Evolutionary conservation across 352 stramenopile species (phyloP).

Genomic region (Phytophthora constricta): DNA sequence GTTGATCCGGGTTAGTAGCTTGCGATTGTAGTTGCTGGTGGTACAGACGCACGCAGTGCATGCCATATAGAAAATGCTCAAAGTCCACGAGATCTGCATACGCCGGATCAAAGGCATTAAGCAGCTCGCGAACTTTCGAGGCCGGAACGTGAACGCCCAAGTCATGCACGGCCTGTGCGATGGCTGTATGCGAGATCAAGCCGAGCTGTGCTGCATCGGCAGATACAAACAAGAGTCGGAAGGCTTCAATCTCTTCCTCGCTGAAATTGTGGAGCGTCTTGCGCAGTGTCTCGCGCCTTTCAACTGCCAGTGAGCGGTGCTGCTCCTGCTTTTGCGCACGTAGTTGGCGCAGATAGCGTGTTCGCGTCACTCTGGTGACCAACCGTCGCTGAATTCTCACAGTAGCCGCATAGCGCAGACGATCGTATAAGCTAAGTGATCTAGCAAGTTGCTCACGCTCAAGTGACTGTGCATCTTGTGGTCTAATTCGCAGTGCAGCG

Average conservation of each 20-base stretch:
- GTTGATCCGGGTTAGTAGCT: conserved; percentile 3
- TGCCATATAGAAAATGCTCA: conserved; percentile 84
- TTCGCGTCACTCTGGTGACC: conserved; percentile 57
- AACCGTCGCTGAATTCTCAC: conserved; percentile 72
- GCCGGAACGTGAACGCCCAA: conserved; percentile 65
- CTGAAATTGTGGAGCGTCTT: conserved; percentile 69
- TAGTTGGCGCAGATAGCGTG: conserved; percentile 56
- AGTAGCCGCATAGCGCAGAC: conserved; percentile 69
- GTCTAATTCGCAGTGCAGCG: conserved; percentile 50
- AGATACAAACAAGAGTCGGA: conserved; percentile 66
- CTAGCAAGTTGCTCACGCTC: conserved; percentile 31
- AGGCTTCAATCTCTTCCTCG: conserved; percentile 68
- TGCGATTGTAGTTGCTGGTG: conserved; percentile 63
- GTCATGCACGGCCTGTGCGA: conserved; percentile 77
- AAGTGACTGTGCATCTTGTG: conserved; percentile 20
- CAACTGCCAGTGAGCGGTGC: conserved; percentile 44
- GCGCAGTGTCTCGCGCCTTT: conserved; percentile 50
- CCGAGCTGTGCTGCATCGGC: conserved; percentile 68
- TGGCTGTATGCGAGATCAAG: conserved; percentile 70
- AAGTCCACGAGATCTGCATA: conserved; percentile 84
- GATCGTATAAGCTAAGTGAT: conserved; percentile 72
- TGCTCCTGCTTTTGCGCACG: conserved; percentile 51
- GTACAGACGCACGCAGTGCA: conserved; percentile 73
- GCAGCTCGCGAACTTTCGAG: conserved; percentile 51
- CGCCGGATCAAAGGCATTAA: conserved; percentile 63